These are phyloP conservation scores for Phytophthora kernoviae DNA, from an alignment of 352 stramenopile species.

Conservation along the genomic window DNA sequence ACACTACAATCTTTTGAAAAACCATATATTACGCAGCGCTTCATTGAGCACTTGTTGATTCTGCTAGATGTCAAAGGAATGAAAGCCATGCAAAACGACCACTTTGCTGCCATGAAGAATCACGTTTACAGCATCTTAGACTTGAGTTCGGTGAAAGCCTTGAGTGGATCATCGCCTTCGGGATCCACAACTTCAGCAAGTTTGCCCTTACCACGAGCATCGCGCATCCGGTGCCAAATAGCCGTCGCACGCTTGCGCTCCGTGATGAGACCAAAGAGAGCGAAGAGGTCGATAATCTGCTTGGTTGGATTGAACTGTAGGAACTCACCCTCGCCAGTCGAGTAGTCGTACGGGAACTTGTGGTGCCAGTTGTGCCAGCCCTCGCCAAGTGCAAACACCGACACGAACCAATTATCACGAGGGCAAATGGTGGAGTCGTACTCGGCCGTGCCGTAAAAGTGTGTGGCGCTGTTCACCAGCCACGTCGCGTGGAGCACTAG, in stretches of 20 bases:
- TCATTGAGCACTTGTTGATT: not conserved
- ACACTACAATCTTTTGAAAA: not conserved
- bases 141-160: slow-evolving; percentile 65
- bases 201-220: slow-evolving; percentile 40
- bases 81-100: not conserved
- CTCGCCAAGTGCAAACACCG: slow-evolving; percentile 95
- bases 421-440: slow-evolving; percentile 94
- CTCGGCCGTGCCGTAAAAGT: slow-evolving; percentile 97
- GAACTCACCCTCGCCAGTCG: slow-evolving; percentile 93
- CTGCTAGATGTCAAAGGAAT: slow-evolving; percentile 2
- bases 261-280: slow-evolving; percentile 90
- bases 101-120: not conserved
- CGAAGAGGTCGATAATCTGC: slow-evolving; percentile 95
- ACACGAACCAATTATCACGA: slow-evolving; percentile 97
- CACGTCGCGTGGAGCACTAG: slow-evolving; percentile 96
- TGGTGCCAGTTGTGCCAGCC: slow-evolving; percentile 99
- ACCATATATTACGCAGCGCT: slow-evolving; percentile 20
- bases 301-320: slow-evolving; percentile 98
- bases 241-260: slow-evolving; percentile 93
- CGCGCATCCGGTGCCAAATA: slow-evolving; percentile 92
- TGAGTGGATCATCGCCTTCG: slow-evolving; percentile 47
- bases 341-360: slow-evolving; percentile 99
- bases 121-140: slow-evolving; percentile 48
- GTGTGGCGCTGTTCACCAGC: slow-evolving; percentile 97
- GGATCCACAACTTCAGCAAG: slow-evolving; percentile 42